Conservation (phyloP, 495 filamentous ascomycete species). For the Tetracladium setigerum region DNA sequence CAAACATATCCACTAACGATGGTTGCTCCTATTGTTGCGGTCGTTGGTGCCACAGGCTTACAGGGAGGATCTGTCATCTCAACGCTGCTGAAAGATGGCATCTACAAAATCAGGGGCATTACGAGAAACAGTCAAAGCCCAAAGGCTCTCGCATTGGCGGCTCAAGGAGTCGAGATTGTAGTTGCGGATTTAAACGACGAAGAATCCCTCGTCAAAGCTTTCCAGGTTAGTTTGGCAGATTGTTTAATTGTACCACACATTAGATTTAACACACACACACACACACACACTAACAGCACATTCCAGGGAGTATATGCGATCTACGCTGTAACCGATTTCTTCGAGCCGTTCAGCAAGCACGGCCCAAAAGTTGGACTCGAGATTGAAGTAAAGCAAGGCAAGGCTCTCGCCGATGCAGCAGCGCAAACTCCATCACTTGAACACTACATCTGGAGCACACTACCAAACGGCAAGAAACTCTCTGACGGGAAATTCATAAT, state of each 20-base stretch:
- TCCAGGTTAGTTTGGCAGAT: slow-evolving; percentile 8
- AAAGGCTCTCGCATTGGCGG: slow-evolving; percentile 26
- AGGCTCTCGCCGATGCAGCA: slow-evolving; percentile 35
- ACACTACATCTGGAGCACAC: slow-evolving; percentile 40
- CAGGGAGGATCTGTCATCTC: slow-evolving; percentile 37
- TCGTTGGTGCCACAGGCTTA: slow-evolving; percentile 39
- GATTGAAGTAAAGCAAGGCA: slow-evolving; percentile 29
- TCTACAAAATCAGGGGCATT: slow-evolving; percentile 33
- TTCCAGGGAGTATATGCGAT: slow-evolving; percentile 9
- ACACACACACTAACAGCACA: neutral
- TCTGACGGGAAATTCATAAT: slow-evolving; percentile 23
- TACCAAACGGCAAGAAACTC: slow-evolving; percentile 26
- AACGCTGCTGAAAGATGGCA: slow-evolving; percentile 22
- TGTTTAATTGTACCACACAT: too few species aligned
- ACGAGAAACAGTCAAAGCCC: slow-evolving; percentile 32
- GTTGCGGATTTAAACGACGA: slow-evolving; percentile 19
- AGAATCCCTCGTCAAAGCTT: slow-evolving; percentile 9
- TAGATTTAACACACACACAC: neutral
- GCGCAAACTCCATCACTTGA: slow-evolving; percentile 28
- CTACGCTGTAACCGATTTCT: slow-evolving; percentile 23
- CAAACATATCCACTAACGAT: too few species aligned
- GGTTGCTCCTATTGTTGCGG: slow-evolving; percentile 33
- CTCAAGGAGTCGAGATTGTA: slow-evolving; percentile 29
- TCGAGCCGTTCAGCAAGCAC: slow-evolving; percentile 11
- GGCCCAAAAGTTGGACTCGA: slow-evolving; percentile 14